Conservation (phyloP, 352 stramenopile genomes). For the Bremia lactucae region DNA sequence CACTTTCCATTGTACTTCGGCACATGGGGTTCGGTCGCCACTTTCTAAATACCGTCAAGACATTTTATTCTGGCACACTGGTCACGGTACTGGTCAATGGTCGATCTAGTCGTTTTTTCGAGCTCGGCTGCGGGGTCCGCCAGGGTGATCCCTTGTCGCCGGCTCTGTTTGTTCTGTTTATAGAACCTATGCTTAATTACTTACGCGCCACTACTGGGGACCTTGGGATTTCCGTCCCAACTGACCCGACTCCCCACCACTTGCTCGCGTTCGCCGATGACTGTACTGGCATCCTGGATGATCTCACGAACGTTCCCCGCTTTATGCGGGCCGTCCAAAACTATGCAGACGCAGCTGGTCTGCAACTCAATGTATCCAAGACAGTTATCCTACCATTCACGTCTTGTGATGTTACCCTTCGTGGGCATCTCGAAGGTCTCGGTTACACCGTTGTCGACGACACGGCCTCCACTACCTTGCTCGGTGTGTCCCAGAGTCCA, state of each 20-base stretch:
- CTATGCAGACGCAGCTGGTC: background rate
- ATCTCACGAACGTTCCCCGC: background rate
- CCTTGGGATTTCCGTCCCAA: background rate
- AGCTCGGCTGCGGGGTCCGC: slow-evolving; percentile 2
- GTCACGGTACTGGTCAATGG: slow-evolving; percentile 8
- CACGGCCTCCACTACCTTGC: too few species aligned
- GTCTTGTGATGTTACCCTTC: background rate
- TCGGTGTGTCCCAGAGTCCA: too few species aligned
- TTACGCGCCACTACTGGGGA: background rate
- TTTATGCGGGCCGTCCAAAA: slow-evolving; percentile 6
- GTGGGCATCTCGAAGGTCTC: background rate
- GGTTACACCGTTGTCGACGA: background rate
- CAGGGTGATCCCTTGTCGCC: slow-evolving; percentile 10
- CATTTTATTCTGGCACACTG: slow-evolving; percentile 6
- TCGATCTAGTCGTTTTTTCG: slow-evolving; percentile 1
- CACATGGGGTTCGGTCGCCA: background rate
- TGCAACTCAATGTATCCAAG: slow-evolving; percentile 8
- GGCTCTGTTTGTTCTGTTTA: slow-evolving; percentile 8
- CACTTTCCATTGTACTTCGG: background rate
- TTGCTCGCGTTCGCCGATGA: slow-evolving; percentile 6
- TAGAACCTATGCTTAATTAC: slow-evolving; percentile 12
- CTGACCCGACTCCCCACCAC: background rate
- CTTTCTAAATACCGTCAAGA: slow-evolving; percentile 1
- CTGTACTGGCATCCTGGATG: slow-evolving; percentile 3
- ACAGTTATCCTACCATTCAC: slow-evolving; percentile 7